A percentile compares a stretch with the other conserved stretches of the same genome.
Conservation (phyloP, 805 yeast genomes). For the Blastobotrys attinorum region DNA sequence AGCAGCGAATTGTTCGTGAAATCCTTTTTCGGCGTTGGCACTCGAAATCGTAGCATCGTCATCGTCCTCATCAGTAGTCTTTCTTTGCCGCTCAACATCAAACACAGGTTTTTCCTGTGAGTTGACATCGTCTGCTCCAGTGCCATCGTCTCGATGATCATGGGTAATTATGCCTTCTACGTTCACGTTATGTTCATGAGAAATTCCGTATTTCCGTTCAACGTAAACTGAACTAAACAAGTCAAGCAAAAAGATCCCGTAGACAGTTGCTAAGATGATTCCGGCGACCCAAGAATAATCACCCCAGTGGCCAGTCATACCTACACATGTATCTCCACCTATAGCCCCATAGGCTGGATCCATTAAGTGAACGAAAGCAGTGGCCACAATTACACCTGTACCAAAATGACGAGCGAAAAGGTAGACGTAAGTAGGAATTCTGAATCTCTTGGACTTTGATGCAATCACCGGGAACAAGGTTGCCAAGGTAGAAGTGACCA, state of each 20-base stretch:
- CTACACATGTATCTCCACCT: constrained; percentile 33
- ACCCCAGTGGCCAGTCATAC: constrained; percentile 38
- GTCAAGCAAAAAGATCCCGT: constrained; percentile 42
- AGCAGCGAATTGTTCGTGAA: constrained; percentile 33
- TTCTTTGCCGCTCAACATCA: neutral
- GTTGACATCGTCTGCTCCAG: neutral
- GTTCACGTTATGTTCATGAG: constrained; percentile 23
- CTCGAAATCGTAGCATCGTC: constrained; percentile 3
- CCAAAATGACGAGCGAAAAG: constrained; percentile 45
- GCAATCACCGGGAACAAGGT: constrained; percentile 39
- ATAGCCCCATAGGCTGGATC: constrained; percentile 31
- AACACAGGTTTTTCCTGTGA: constrained; percentile 28
- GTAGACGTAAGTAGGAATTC: constrained; percentile 28
- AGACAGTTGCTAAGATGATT: constrained; percentile 41
- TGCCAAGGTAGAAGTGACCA: constrained; percentile 38
- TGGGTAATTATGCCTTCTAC: constrained; percentile 17
- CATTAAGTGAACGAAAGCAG: constrained; percentile 63
- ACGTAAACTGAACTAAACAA: constrained; percentile 39
- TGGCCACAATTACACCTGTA: constrained; percentile 69
- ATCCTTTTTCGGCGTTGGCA: constrained; percentile 11
- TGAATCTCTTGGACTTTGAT: constrained; percentile 16
- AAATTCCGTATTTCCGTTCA: constrained; percentile 28
- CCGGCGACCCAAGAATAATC: constrained; percentile 53
- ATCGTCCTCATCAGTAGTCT: neutral
- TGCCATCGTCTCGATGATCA: constrained; percentile 14